Conservation (phyloP, 495 filamentous ascomycete species). For the Sporormia fimetaria region DNA sequence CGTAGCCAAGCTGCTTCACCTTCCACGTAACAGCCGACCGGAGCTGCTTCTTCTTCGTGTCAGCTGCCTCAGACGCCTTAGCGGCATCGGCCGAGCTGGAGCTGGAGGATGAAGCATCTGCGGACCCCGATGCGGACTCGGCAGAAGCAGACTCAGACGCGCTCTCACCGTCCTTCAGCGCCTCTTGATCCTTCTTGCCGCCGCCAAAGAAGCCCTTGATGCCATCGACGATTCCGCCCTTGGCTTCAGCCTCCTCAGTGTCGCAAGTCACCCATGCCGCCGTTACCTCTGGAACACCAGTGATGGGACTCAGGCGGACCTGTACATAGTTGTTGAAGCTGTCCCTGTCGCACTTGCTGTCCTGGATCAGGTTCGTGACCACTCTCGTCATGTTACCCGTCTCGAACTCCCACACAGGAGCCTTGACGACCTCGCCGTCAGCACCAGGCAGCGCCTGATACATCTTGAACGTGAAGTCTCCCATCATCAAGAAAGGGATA, state of each 20-base stretch:
- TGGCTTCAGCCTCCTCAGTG: slow-evolving; percentile 55
- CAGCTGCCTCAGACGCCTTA: slow-evolving; percentile 37
- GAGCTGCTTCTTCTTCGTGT: slow-evolving; percentile 52
- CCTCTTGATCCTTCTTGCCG: slow-evolving; percentile 71
- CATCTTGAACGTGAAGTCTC: slow-evolving; percentile 74
- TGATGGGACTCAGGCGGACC: slow-evolving; percentile 55
- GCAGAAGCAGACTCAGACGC: slow-evolving; percentile 27
- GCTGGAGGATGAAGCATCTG: slow-evolving; percentile 28
- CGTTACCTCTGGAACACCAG: slow-evolving; percentile 75
- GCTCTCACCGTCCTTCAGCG: slow-evolving; percentile 51
- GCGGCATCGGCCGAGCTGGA: slow-evolving; percentile 38
- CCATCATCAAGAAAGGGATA: slow-evolving; percentile 72
- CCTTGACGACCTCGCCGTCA: slow-evolving; percentile 38
- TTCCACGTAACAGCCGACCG: slow-evolving; percentile 58
- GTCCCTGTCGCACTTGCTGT: slow-evolving; percentile 59
- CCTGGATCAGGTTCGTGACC: slow-evolving; percentile 59
- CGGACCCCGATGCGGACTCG: slow-evolving; percentile 33
- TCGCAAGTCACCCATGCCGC: slow-evolving; percentile 75
- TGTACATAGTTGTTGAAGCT: slow-evolving; percentile 73
- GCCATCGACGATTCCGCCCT: slow-evolving; percentile 72
- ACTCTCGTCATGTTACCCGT: slow-evolving; percentile 79
- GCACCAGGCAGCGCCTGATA: slow-evolving; percentile 52
- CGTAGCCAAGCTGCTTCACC: slow-evolving; percentile 49
- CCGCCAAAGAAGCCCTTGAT: slow-evolving; percentile 94
- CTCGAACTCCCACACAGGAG: slow-evolving; percentile 44